phyloP scores from a whole-genome alignment of 2,329 filamentous ascomycete genomes.

The Trichophyton verrucosum region DNA sequence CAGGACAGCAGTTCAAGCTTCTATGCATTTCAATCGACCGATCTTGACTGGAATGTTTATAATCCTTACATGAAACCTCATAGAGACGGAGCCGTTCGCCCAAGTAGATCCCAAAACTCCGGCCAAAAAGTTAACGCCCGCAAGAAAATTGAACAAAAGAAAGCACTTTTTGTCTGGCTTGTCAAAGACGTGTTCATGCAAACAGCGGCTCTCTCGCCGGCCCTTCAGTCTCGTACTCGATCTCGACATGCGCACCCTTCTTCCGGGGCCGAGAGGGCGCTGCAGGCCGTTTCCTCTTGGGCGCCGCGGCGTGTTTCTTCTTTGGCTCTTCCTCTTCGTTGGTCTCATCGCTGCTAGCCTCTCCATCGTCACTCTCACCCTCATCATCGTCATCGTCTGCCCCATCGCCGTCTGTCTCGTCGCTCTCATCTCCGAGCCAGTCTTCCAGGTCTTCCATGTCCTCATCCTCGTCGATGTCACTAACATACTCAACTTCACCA shows the following conservation, averaged over 20 bases:
- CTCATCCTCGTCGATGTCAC: constrained; percentile 66
- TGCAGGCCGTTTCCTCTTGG: constrained; percentile 46
- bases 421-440: constrained; percentile 67
- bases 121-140: neutral
- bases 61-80: neutral
- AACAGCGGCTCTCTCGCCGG: constrained; percentile 41
- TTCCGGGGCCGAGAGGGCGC: constrained; percentile 45
- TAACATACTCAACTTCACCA: constrained; percentile 81
- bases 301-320: constrained; percentile 31
- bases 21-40: neutral
- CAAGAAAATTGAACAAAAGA: neutral
- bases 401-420: constrained; percentile 36
- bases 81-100: neutral
- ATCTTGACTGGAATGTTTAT: neutral
- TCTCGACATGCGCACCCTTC: constrained; percentile 55
- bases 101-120: constrained; percentile 3
- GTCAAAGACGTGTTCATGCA: constrained; percentile 21
- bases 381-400: constrained; percentile 44
- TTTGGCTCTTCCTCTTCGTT: constrained; percentile 40
- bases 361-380: constrained; percentile 44
- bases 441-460: constrained; percentile 93
- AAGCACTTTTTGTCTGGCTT: constrained; percentile 4
- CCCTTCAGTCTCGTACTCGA: constrained; percentile 65
- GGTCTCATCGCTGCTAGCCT: constrained; percentile 43
- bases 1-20: neutral